A percentile compares a stretch with the other conserved stretches of the same genome.
These are phyloP conservation scores for Gossypium australe DNA, from an alignment of 345 rosid genomes.

Conservation along the genomic window DNA sequence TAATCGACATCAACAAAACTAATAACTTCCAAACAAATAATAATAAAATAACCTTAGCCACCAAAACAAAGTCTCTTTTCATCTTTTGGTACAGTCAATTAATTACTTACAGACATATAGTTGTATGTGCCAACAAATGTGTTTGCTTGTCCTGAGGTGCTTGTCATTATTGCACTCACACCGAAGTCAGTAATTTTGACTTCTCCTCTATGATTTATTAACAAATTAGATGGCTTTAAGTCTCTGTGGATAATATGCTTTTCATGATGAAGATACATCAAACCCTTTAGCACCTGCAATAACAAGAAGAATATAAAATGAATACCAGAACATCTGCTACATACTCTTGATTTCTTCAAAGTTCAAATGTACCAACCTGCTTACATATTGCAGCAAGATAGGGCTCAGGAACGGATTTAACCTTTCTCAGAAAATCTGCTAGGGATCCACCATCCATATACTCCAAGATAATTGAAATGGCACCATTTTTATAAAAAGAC, in stretches of 20 bases:
- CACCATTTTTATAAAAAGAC: conserved; percentile 61
- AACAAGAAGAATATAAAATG: conserved; percentile 5
- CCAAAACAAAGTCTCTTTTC: not conserved
- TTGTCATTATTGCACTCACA: conserved; percentile 77
- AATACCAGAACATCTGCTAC: not conserved
- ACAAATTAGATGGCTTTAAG: conserved; percentile 80
- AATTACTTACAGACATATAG: conserved; percentile 90
- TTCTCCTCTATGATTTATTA: conserved; percentile 88
- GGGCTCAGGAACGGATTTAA: conserved; percentile 51
- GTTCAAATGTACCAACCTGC: conserved; percentile 45
- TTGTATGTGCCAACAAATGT: conserved; percentile 73
- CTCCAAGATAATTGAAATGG: conserved; percentile 61
- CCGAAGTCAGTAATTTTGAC: conserved; percentile 97
- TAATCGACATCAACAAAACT: not conserved
- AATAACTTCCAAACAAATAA: not conserved
- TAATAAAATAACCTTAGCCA: not conserved
- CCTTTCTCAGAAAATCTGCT: conserved; percentile 57
- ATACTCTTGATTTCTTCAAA: not conserved
- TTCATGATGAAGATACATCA: conserved; percentile 80
- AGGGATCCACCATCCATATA: conserved; percentile 80
- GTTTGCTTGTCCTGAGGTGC: conserved; percentile 64
- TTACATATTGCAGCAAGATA: conserved; percentile 72
- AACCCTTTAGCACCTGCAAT: conserved; percentile 69
- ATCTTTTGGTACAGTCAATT: not conserved
- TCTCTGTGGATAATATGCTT: conserved; percentile 68